Conservation (phyloP, 2,329 filamentous ascomycete genomes). For the Moelleriella libera region DNA sequence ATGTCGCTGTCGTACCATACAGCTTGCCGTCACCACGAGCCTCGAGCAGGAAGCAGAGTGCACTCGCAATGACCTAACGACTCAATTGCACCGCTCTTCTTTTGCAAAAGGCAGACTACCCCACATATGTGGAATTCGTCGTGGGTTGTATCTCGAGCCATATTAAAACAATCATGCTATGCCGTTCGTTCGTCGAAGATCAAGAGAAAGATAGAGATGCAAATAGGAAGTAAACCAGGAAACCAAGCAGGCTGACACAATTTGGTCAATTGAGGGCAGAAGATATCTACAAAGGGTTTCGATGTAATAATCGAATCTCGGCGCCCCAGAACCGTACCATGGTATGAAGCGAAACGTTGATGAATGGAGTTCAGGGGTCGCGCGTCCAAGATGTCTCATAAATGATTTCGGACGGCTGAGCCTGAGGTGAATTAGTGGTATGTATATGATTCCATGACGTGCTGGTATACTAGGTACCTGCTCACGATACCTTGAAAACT, state of each 20-base stretch:
- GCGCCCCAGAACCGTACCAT: slow-evolving; percentile 45
- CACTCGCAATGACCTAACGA: slow-evolving; percentile 30
- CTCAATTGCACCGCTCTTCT: too few relatives aligned
- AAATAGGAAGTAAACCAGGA: slow-evolving; percentile 73
- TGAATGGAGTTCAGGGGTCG: slow-evolving; percentile 58
- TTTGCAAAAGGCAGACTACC: slow-evolving; percentile 39
- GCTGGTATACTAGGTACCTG: slow-evolving; percentile 32
- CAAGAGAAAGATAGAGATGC: slow-evolving; percentile 71
- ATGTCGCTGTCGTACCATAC: slow-evolving; percentile 78
- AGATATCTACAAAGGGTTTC: neutral
- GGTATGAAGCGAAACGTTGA: slow-evolving; percentile 70
- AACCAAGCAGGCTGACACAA: slow-evolving; percentile 60
- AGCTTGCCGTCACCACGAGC: slow-evolving; percentile 75
- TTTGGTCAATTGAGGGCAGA: slow-evolving; percentile 1
- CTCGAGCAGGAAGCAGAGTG: slow-evolving; percentile 69
- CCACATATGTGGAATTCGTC: slow-evolving; percentile 61
- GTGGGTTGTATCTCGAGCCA: slow-evolving; percentile 74
- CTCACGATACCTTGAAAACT: too few relatives aligned
- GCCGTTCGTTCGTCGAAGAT: slow-evolving; percentile 86
- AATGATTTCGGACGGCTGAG: slow-evolving; percentile 61
- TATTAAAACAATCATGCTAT: slow-evolving; percentile 85
- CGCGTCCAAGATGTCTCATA: slow-evolving; percentile 66
- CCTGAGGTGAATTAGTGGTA: slow-evolving; percentile 51
- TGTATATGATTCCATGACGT: slow-evolving; percentile 58
- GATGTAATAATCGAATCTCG: neutral